Percentiles rank a stretch among this genome's conserved stretches.
Evolutionary conservation across 306 rosid species (phyloP).

Genomic region (Lagenaria siceraria): DNA sequence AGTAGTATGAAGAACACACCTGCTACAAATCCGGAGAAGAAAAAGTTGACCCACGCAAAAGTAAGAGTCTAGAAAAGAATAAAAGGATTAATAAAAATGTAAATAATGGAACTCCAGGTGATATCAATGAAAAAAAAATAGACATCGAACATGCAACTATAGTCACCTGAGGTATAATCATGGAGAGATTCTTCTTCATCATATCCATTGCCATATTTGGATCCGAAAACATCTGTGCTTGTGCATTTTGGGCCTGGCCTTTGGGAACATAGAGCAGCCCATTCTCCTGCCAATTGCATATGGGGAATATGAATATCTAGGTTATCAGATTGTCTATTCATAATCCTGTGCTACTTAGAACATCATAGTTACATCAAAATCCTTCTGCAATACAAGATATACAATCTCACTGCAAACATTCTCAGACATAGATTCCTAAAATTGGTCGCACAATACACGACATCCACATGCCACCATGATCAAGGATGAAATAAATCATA

Average conservation of each 20-base stretch:
- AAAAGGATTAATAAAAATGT: neutral
- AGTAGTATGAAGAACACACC: constrained; percentile 32
- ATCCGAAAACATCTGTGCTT: constrained; percentile 97
- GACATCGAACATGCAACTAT: neutral
- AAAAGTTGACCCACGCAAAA: constrained; percentile 98
- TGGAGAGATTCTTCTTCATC: constrained; percentile 99
- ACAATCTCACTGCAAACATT: neutral
- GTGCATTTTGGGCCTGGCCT: constrained; percentile 82
- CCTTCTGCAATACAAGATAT: neutral
- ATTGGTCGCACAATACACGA: neutral
- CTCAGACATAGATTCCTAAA: neutral
- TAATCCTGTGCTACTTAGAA: neutral
- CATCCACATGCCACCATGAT: neutral
- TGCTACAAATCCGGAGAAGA: constrained; percentile 98
- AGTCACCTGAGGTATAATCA: constrained; percentile 92
- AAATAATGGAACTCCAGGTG: neutral
- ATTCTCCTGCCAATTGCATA: constrained; percentile 43
- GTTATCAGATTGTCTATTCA: neutral
- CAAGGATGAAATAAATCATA: neutral
- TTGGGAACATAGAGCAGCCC: constrained; percentile 81
- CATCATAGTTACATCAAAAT: neutral
- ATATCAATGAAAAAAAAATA: neutral
- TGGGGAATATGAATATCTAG: neutral
- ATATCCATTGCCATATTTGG: constrained; percentile 99
- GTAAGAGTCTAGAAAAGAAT: constrained; percentile 78